Conservation (phyloP, 768 basidiomycete species). For the Xerocomellus intermedius region DNA sequence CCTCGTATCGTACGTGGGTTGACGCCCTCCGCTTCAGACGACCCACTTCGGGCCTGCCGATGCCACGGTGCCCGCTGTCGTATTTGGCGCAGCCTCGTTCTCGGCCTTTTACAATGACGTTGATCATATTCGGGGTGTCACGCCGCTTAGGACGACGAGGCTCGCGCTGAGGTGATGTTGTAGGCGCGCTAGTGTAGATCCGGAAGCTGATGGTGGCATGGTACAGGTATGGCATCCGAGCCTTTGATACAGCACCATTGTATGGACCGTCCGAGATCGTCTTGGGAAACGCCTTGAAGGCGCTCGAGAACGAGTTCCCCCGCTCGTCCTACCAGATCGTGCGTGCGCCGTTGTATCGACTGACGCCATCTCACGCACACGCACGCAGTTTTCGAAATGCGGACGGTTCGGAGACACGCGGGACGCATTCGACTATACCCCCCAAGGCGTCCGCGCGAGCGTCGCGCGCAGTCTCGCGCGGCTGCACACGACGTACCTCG, state of each 20-base stretch:
- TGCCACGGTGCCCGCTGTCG: slow-evolving; percentile 43
- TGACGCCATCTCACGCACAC: no score
- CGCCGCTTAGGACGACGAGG: slow-evolving; percentile 64
- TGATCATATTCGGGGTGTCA: slow-evolving; percentile 50
- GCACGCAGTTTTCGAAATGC: slow-evolving; percentile 82
- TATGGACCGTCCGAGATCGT: slow-evolving; percentile 82
- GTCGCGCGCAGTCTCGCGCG: slow-evolving; percentile 66
- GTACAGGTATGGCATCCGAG: slow-evolving; percentile 71
- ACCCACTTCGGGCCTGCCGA: slow-evolving; percentile 30
- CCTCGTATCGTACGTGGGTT: neutral
- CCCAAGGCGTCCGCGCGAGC: slow-evolving; percentile 60
- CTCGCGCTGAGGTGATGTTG: slow-evolving; percentile 81
- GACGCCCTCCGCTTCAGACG: slow-evolving; percentile 23
- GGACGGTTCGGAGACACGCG: slow-evolving; percentile 63
- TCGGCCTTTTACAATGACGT: slow-evolving; percentile 65
- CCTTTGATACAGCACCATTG: slow-evolving; percentile 80
- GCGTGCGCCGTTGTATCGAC: neutral
- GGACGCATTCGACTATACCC: slow-evolving; percentile 71
- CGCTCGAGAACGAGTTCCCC: slow-evolving; percentile 67
- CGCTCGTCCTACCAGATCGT: slow-evolving; percentile 77
- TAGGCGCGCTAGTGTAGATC: no score
- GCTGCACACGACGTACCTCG: slow-evolving; percentile 74
- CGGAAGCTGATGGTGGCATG: neutral
- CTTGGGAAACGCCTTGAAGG: slow-evolving; percentile 61
- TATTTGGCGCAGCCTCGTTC: slow-evolving; percentile 74